A percentile compares a stretch with the other conserved stretches of the same genome.
These are phyloP conservation scores for Penicillium coffeae DNA, from an alignment of 495 filamentous ascomycete genomes.

Conservation along the genomic window DNA sequence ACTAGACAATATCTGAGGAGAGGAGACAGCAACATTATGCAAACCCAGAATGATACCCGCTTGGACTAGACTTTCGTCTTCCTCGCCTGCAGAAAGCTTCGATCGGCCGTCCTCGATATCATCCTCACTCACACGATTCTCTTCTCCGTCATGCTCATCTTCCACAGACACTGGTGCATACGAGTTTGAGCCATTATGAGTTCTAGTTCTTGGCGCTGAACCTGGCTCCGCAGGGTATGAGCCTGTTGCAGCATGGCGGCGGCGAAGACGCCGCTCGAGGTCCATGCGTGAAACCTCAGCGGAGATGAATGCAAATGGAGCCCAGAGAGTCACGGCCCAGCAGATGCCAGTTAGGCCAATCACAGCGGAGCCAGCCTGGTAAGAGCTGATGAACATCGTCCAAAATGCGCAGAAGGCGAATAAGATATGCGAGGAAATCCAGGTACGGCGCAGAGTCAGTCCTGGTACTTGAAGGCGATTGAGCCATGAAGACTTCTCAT, in stretches of 20 bases:
- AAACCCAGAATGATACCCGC: slow-evolving; percentile 86
- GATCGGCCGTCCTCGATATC: slow-evolving; percentile 28
- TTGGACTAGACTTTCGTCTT: slow-evolving; percentile 47
- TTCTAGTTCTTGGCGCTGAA: background rate
- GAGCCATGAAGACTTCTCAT: slow-evolving; percentile 35
- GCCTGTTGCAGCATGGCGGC: slow-evolving; percentile 27
- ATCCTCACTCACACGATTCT: slow-evolving; percentile 12
- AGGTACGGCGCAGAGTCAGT: slow-evolving; percentile 80
- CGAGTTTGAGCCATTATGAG: slow-evolving; percentile 1
- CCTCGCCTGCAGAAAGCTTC: slow-evolving; percentile 2
- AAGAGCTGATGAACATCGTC: slow-evolving; percentile 69
- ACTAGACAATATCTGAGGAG: slow-evolving; percentile 85
- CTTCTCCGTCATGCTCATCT: slow-evolving; percentile 5
- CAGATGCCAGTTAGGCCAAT: slow-evolving; percentile 77
- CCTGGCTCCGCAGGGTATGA: slow-evolving; percentile 20
- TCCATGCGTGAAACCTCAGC: slow-evolving; percentile 80
- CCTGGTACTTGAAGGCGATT: slow-evolving; percentile 65
- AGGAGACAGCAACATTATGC: slow-evolving; percentile 86
- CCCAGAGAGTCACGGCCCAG: slow-evolving; percentile 89
- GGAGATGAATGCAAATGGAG: slow-evolving; percentile 86
- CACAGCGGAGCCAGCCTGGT: slow-evolving; percentile 63
- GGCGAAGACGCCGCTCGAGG: slow-evolving; percentile 56
- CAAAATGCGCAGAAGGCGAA: slow-evolving; percentile 75
- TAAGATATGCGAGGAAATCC: slow-evolving; percentile 75
- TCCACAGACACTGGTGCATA: slow-evolving; percentile 10